Evolutionary conservation across 2,329 filamentous ascomycete genomes (phyloP).

Genomic region (Pseudogymnoascus sp.): DNA sequence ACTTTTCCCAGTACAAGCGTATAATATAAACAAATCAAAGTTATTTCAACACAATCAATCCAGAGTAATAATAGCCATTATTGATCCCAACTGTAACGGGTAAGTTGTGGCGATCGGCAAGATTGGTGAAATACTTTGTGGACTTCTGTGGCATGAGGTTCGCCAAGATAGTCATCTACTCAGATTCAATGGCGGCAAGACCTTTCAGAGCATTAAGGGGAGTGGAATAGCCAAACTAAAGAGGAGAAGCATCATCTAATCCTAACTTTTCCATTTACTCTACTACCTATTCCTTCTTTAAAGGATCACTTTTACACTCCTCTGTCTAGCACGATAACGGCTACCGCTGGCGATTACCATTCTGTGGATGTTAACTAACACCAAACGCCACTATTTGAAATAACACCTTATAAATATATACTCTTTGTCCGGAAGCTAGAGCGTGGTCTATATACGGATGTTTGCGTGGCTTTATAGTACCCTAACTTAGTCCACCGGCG

Average conservation of each 20-base stretch:
- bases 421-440: too few relatives aligned
- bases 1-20: too few relatives aligned
- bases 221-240: background rate
- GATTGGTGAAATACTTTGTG: background rate
- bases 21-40: background rate
- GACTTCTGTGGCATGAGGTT: background rate
- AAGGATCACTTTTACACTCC: background rate
- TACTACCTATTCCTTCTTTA: background rate
- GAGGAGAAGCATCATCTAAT: background rate
- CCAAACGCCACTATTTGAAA: too few relatives aligned
- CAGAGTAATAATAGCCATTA: too few relatives aligned
- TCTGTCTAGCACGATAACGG: background rate
- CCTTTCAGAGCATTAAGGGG: background rate
- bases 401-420: too few relatives aligned
- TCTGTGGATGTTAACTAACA: background rate
- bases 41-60: too few relatives aligned
- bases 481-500: background rate
- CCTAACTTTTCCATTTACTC: background rate
- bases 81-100: conserved; percentile 51
- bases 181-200: background rate
- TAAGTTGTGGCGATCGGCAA: conserved; percentile 30
- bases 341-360: background rate
- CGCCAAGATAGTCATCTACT: background rate
- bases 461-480: background rate
- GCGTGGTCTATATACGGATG: background rate